Conservation (phyloP, 441 rosid genomes). For the Eruca vesicaria region DNA sequence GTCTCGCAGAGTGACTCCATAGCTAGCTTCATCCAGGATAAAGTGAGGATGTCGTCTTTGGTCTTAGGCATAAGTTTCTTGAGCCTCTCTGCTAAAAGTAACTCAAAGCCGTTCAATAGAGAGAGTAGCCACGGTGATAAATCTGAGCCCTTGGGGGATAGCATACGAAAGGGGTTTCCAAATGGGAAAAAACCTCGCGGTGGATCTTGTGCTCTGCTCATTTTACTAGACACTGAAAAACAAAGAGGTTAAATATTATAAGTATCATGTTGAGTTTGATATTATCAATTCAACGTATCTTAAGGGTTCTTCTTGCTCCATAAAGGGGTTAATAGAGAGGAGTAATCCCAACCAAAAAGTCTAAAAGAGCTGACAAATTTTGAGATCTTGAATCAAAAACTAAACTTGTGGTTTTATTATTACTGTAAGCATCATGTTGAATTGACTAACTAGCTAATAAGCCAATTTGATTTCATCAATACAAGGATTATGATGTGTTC, state of each 20-base stretch:
- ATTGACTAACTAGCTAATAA: neutral
- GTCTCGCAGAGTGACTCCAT: constrained; percentile 81
- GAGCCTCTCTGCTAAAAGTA: constrained; percentile 57
- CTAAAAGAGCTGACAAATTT: constrained; percentile 18
- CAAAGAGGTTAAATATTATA: neutral
- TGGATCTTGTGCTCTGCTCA: constrained; percentile 82
- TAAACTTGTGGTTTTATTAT: too few relatives aligned
- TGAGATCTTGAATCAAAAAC: neutral
- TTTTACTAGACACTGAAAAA: constrained; percentile 41
- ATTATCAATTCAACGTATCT: neutral
- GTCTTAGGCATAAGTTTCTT: constrained; percentile 62
- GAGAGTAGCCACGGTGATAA: constrained; percentile 51
- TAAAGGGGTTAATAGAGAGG: neutral
- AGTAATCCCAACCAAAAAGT: neutral
- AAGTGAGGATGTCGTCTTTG: constrained; percentile 62
- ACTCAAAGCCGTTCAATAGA: constrained; percentile 59
- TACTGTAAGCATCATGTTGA: neutral
- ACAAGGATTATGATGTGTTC: too few relatives aligned
- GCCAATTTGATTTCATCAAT: neutral
- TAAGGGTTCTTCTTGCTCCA: neutral
- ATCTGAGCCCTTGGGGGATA: constrained; percentile 72
- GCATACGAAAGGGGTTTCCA: constrained; percentile 82
- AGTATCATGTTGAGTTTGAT: neutral
- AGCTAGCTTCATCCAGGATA: constrained; percentile 85
- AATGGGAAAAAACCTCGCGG: constrained; percentile 67